These are phyloP conservation scores for Phytopythium kandeliae DNA, from an alignment of 352 stramenopile genomes.

Conservation along the genomic window DNA sequence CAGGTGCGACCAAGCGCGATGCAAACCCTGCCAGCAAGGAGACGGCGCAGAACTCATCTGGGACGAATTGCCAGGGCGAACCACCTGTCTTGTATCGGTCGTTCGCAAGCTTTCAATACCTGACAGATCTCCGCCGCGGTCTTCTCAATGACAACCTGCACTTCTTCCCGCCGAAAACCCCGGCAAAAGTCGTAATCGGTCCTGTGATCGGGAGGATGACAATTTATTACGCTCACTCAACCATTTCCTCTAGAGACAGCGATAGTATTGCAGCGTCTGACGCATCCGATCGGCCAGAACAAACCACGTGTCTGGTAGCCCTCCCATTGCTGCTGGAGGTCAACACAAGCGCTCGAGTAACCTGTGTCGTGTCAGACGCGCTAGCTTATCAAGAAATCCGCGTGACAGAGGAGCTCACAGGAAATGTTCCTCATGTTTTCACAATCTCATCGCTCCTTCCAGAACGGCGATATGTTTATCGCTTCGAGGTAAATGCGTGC, in stretches of 20 bases:
- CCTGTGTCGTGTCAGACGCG: slow-evolving; percentile 59
- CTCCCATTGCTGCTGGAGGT: slow-evolving; percentile 65
- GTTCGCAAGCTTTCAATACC: slow-evolving; percentile 47
- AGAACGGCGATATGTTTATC: slow-evolving; percentile 61
- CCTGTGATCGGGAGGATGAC: slow-evolving; percentile 51
- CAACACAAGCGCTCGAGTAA: slow-evolving; percentile 39
- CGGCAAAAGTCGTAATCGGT: slow-evolving; percentile 38
- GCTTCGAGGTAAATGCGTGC: slow-evolving; percentile 58
- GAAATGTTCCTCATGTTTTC: slow-evolving; percentile 41
- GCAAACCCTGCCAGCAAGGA: not conserved
- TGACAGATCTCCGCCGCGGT: slow-evolving; percentile 49
- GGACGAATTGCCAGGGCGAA: not conserved
- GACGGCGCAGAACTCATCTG: not conserved
- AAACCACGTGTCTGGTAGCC: slow-evolving; percentile 10
- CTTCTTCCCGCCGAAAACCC: slow-evolving; percentile 38
- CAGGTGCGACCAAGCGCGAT: not conserved
- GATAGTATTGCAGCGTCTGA: not conserved
- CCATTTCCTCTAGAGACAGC: slow-evolving; percentile 7
- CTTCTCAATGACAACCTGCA: slow-evolving; percentile 45
- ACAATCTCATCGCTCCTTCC: slow-evolving; percentile 31
- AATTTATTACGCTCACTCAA: not conserved
- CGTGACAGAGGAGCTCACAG: slow-evolving; percentile 21
- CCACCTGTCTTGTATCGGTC: slow-evolving; percentile 13
- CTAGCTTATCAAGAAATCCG: slow-evolving; percentile 45
- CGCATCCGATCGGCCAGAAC: slow-evolving; percentile 12